Conservation (phyloP, 2,329 filamentous ascomycete species). For the Botrytis porri region DNA sequence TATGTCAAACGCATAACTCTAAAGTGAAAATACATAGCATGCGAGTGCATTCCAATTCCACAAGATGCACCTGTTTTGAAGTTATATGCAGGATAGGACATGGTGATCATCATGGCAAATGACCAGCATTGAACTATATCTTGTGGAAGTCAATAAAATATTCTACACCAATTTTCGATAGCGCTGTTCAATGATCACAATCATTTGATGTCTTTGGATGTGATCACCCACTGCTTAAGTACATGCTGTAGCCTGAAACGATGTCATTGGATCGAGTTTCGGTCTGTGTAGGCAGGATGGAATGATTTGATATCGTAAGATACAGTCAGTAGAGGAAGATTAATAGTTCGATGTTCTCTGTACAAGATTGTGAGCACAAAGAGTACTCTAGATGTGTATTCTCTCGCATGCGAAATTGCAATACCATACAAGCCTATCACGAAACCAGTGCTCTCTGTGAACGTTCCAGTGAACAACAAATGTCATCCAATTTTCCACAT, state of each 20-base stretch:
- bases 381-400: no score
- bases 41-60: background rate
- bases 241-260: background rate
- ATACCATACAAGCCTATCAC: no score
- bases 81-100: background rate
- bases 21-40: background rate
- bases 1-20: background rate
- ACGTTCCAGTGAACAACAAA: background rate
- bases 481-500: fast-evolving
- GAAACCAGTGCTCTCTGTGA: no score
- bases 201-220: background rate
- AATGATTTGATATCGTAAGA: no score
- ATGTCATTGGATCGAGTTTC: background rate
- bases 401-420: no score
- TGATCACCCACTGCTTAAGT: background rate
- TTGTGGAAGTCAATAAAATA: background rate
- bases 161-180: background rate
- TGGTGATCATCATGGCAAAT: fast-evolving
- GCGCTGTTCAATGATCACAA: background rate
- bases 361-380: no score
- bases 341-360: no score
- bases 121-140: fast-evolving
- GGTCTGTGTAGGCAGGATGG: no score
- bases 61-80: background rate
- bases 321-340: no score